Evolutionary conservation across 306 rosid species (phyloP).

Genomic region (Acacia acuminata): DNA sequence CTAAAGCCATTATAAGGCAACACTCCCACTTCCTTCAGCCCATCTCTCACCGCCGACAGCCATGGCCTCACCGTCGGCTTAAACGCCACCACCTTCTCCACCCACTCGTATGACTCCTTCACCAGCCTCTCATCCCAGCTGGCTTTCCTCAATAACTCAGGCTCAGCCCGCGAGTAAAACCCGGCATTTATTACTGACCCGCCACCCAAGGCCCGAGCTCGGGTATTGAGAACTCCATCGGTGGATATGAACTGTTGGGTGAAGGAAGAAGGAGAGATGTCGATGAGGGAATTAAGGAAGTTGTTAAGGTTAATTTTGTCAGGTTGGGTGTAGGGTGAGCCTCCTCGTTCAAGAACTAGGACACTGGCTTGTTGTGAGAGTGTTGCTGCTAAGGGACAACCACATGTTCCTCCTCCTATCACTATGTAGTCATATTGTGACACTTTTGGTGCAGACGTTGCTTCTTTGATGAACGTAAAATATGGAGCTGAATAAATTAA

Average conservation of each 20-base stretch:
- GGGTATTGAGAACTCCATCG: neutral
- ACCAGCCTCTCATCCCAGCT: conserved; percentile 58
- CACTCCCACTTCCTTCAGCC: neutral
- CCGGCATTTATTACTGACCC: neutral
- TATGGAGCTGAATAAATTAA: neutral
- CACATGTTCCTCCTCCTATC: neutral
- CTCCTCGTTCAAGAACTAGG: neutral
- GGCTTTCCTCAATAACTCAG: conserved; percentile 30
- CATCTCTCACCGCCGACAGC: neutral
- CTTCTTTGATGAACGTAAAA: neutral
- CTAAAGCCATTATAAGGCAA: neutral
- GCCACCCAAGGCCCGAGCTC: neutral
- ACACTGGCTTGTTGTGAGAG: neutral
- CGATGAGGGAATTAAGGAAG: neutral
- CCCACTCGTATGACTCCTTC: conserved; percentile 61
- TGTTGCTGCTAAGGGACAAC: conserved; percentile 8
- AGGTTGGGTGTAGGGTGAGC: neutral
- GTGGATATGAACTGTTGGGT: neutral
- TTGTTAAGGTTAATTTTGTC: neutral
- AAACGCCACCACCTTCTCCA: conserved; percentile 32
- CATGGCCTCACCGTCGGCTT: neutral
- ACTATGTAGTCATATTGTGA: neutral
- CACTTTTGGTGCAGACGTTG: neutral
- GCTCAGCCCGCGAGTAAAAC: neutral
- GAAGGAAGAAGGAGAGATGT: neutral